Evolutionary conservation across 176 grass and related monocot species (phyloP), one percentile per base, ranked within the genome.

Genomic region (Phyllostachys edulis): DNA sequence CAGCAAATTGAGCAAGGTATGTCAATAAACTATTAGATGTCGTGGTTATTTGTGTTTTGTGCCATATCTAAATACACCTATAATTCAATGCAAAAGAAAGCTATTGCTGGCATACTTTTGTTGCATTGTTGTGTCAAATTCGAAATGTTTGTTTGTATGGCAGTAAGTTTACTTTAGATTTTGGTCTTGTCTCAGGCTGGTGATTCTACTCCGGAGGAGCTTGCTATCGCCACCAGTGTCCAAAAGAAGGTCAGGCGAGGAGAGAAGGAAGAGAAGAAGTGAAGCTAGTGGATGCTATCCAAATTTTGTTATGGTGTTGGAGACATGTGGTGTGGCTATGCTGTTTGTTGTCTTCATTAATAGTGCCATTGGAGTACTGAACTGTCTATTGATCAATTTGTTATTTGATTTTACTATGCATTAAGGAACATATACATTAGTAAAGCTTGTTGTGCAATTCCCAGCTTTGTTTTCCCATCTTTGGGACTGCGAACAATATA

Each of bases 201-300:
- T 76, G 96, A 98, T 88, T 98, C 96, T 68, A 62, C 96, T 70
- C 87, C 77, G 0, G 96, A 95, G 89, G 96, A 95, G 69, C 90
- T 98, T 78, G 89, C 87, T 37, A 95, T 63, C 7, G 96, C 91
- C 4, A 95, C 96, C 59, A n/a, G n/a, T n/a, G n/a, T n/a, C n/a
- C n/a, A n/a, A n/a, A n/a, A n/a, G n/a, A 92, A 98, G 86, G 87
- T 98, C 79, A 89, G 87, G 96, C 90, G n/a, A n/a, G n/a, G n/a
- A 0, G 96, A 95, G 79, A 98, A 98, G 80, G 96, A 95, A 16
- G 96, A 98, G 61, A 98, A 98, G 91, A 95, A 98, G 83, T 96
- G 69, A 93, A 39, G 38, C 41, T 90, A 87, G 73, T 82, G 57
- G 16, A 65, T 86, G 79, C 41, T 78, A 67, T 83, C 74, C 68